Conservation (phyloP, 306 rosid species). For the Pterocarpus macrocarpus region DNA sequence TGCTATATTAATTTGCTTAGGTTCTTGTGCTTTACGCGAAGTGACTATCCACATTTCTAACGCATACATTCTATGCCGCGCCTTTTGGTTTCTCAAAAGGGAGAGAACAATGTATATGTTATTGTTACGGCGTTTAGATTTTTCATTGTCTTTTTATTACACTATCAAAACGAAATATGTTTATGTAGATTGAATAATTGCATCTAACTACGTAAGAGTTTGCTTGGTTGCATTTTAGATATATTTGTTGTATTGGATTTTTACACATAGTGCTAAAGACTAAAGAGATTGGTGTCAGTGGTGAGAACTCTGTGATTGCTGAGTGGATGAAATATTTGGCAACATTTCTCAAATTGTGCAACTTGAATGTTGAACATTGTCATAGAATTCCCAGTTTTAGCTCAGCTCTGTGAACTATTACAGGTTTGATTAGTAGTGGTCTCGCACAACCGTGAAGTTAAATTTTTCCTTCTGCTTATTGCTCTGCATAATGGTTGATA, state of each 20-base stretch:
- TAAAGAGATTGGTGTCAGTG: constrained; percentile 65
- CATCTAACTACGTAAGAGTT: background rate
- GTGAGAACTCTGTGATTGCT: constrained; percentile 61
- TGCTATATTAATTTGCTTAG: too few species aligned
- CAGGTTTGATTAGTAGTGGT: constrained; percentile 50
- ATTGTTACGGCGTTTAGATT: background rate
- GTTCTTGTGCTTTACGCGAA: background rate
- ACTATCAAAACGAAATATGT: background rate
- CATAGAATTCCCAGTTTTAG: background rate
- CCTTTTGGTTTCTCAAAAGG: background rate
- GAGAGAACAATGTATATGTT: background rate
- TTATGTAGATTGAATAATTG: background rate
- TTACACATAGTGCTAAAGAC: constrained; percentile 50
- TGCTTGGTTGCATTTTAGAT: background rate
- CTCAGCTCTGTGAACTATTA: constrained; percentile 62
- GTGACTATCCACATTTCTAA: background rate
- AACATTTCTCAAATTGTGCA: constrained; percentile 43
- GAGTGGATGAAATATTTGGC: constrained; percentile 85
- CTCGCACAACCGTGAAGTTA: background rate
- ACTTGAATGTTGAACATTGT: too few species aligned
- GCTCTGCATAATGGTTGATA: background rate
- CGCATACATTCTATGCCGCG: background rate
- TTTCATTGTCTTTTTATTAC: background rate
- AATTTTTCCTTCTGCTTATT: background rate
- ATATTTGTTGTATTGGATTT: constrained; percentile 48